A percentile compares a stretch with the other conserved stretches of the same genome.
Evolutionary conservation across 768 basidiomycete genomes (phyloP).

Genomic region (Lactarius sp.): DNA sequence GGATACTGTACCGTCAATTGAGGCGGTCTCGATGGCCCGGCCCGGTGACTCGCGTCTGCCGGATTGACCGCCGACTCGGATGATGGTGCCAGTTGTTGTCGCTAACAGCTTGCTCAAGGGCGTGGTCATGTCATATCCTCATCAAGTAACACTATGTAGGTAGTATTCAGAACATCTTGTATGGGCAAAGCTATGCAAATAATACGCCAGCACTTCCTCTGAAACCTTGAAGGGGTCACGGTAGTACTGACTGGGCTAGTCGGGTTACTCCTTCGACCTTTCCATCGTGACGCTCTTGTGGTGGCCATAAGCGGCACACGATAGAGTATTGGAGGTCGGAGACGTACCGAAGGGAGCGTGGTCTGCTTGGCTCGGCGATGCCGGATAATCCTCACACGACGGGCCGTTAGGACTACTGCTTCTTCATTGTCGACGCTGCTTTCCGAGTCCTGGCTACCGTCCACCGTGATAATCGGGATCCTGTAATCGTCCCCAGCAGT

Average conservation of each 20-base stretch:
- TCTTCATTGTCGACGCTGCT: slow-evolving; percentile 10
- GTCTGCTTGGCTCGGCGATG: slow-evolving; percentile 7
- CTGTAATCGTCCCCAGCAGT: background rate
- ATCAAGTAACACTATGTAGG: background rate
- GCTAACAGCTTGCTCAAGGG: too few relatives aligned
- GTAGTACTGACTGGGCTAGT: background rate
- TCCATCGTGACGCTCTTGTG: background rate
- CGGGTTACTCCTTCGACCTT: background rate
- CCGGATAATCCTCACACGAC: slow-evolving; percentile 12
- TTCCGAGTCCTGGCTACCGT: background rate
- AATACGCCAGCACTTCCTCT: background rate
- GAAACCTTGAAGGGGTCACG: too few relatives aligned
- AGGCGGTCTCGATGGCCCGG: too few relatives aligned
- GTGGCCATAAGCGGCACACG: background rate
- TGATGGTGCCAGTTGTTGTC: too few relatives aligned
- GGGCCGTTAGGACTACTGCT: slow-evolving; percentile 6
- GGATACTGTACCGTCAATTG: too few relatives aligned
- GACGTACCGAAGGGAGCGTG: slow-evolving; percentile 5
- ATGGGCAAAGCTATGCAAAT: background rate
- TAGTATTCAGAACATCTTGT: background rate
- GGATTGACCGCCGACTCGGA: too few relatives aligned
- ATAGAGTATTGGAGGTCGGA: background rate
- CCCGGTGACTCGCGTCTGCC: too few relatives aligned
- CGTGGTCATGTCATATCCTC: too few relatives aligned
- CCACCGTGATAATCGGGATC: background rate